These are phyloP conservation scores for Hypericum perforatum DNA, from an alignment of 345 rosid genomes.

Conservation along the genomic window DNA sequence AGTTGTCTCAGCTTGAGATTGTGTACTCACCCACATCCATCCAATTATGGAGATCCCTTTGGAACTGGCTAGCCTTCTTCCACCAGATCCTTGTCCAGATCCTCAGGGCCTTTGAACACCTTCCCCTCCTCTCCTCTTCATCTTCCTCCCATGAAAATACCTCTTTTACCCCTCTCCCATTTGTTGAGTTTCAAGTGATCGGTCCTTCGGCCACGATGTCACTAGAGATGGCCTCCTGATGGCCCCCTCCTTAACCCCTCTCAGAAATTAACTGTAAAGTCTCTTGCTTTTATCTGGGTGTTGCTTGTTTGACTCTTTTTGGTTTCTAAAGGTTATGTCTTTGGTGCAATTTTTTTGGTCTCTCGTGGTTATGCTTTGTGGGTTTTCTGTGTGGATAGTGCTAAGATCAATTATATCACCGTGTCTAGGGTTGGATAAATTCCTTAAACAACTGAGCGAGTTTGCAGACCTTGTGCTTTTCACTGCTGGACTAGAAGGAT, in stretches of 20 bases:
- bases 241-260: constrained; percentile 7
- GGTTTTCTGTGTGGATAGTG: too few relatives aligned
- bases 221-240: constrained; percentile 37
- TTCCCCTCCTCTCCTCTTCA: constrained; percentile 52
- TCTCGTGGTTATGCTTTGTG: too few relatives aligned
- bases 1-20: constrained; percentile 84
- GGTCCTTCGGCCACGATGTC: constrained; percentile 31
- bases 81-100: constrained; percentile 72
- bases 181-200: constrained; percentile 51
- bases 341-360: too few relatives aligned
- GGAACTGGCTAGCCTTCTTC: constrained; percentile 74
- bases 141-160: constrained; percentile 21
- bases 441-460: constrained; percentile 54
- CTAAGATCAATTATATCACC: constrained; percentile 61
- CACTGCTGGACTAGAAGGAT: constrained; percentile 97
- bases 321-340: too few relatives aligned
- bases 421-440: constrained; percentile 85
- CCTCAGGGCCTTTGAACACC: constrained; percentile 58
- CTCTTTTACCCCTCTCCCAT: constrained; percentile 65
- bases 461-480: constrained; percentile 82
- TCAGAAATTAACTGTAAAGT: constrained; percentile 48
- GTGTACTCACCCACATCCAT: constrained; percentile 52
- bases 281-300: neutral
- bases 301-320: too few relatives aligned
- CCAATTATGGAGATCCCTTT: constrained; percentile 55